Evolutionary conservation across 306 rosid genomes (phyloP).

Genomic region (Pyrus pyrifolia): DNA sequence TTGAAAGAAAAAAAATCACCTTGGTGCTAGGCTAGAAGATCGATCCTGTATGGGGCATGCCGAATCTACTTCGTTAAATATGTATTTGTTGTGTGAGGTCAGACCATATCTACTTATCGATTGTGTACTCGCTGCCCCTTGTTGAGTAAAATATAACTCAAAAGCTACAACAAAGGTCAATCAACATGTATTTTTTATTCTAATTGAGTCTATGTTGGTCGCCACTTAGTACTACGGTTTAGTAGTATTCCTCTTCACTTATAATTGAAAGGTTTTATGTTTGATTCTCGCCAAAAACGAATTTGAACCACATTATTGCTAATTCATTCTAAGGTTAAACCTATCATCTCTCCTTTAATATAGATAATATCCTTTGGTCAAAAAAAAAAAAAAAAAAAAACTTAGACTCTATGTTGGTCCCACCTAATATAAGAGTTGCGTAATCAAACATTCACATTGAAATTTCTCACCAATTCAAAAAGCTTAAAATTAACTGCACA

Average conservation of each 20-base stretch:
- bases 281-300: too few relatives aligned
- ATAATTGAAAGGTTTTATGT: too few relatives aligned
- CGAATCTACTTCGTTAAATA: background rate
- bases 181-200: background rate
- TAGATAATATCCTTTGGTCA: too few relatives aligned
- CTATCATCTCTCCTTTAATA: too few relatives aligned
- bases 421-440: background rate
- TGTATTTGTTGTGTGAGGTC: too few relatives aligned
- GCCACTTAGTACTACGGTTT: too few relatives aligned
- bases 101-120: too few relatives aligned
- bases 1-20: background rate
- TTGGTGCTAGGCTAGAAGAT: background rate
- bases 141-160: background rate
- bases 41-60: background rate
- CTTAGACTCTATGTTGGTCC: background rate
- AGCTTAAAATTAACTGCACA: background rate
- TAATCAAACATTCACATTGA: background rate
- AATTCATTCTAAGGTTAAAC: too few relatives aligned
- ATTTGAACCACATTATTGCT: too few relatives aligned
- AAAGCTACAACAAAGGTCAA: background rate
- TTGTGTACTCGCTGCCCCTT: background rate
- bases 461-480: too few relatives aligned
- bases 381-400: too few relatives aligned
- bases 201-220: background rate
- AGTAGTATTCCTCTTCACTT: too few relatives aligned